Evolutionary conservation across 108 stramenopile genomes (phyloP), one percentile per base, ranked within the genome.

Genomic region (Cyclotella baltica): DNA sequence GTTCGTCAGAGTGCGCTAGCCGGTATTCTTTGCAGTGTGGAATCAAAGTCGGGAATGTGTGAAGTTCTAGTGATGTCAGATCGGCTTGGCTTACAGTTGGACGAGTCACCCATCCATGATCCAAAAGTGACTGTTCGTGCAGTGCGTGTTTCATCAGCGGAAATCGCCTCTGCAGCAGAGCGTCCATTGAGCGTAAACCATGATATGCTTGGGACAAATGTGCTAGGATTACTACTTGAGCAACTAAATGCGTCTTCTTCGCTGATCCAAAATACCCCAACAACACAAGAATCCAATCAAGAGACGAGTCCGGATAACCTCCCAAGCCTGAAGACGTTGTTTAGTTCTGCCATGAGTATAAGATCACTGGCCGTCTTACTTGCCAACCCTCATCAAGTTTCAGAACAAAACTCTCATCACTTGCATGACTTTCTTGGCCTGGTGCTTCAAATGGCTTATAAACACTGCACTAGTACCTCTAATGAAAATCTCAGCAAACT

Each of bases 11-110:
- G 77, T 62, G 86, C 89, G 25, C 59, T 84, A 22, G 90, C 88
- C 38, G 93, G 93, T 10, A 85, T 92, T 23, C 77, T 95, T n/a
- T 91, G 90, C 61, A 91, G 71, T 51, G 72, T 89, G 30, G 93
- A 95, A 64, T 57, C 64, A 20, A 88, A 87, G 37, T 86, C 83
- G 70, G 91, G 90, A 10, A 72, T 83, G 18, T 95, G 93, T 66
- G 93, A 95, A 59, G 90, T 95, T 16, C 74, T 95, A 19, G 78
- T 92, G 22, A 55, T 89, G 53, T 73, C 67, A 34, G 37, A 52
- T 43, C 70, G 69, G 56, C 22, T 43, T 13, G 30, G 20, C 36
- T 47, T 34, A 69, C 79, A 46, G 16, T 35, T 31, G 20, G 43
- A 23, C 31, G 48, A 67, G 22, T 20, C 43, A 19, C 25, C 18